Base-by-base conservation (phyloP, 495 filamentous ascomycete species). In the Penicillium paxilli region DNA sequence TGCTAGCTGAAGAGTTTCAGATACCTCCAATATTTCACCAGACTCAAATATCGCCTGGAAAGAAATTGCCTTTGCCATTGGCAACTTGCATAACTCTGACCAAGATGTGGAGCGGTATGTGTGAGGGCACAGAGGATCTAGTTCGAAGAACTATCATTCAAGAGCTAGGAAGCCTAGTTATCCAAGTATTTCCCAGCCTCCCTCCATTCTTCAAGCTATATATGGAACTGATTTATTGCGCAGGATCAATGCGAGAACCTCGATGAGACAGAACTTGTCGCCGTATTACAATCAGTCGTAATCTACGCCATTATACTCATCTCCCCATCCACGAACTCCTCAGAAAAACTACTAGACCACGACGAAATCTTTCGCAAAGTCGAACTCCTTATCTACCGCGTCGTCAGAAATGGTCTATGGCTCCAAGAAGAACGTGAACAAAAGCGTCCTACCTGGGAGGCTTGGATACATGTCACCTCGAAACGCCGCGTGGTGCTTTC, bases 31-130 rank as follows among this genome's bases (percentile, higher is more conserved):
- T 71, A 10, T 57, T 72, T 11, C 72, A 75, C 49, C 45, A 44
- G 11, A 57, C 62, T 11, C 62, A 71, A 6, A 21, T 64, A 6
- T 35, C 32, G 9, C 41, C 54, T 45, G 44, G 47, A 1, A 51
- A 22, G 19, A 49, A 38, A 17, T 44, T 67, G 19, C 62, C 68
- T 1, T 45, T 33, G 32, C 66, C 66, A 1, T 52, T 75, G n/a
- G 64, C 67, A 17, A 67, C 63, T 20, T 75, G 72, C 54, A 50
- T 50, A n/a, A 66, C 69, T 4, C 49, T 75, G 9, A 55, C 56
- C 35, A 71, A 69, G 47, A 68, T 75, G 66, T 75, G 72, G 72
- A 52, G 62, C 37, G 64, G 66, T 5, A 62, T 70, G 28, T 58
- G 54, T 7, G 57, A 55, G 25, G 64, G 66, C 1, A 53, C 69